Percentiles rank a stretch among this genome's conserved stretches.
Conservation (phyloP, 2,329 filamentous ascomycete genomes). For the Lecanicillium sp. region DNA sequence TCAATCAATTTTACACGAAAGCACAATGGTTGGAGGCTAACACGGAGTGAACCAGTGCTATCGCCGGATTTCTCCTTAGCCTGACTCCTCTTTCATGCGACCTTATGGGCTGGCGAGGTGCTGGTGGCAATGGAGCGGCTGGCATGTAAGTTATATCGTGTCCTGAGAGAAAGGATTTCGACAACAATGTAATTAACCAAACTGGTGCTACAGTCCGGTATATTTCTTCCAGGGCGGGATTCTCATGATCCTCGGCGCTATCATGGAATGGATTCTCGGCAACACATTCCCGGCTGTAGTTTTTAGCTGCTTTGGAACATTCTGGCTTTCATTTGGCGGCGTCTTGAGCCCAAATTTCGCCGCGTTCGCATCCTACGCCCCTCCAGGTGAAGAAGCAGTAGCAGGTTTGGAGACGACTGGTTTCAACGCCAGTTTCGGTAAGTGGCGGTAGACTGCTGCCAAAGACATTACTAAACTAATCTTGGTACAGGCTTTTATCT, state of each 20-base stretch:
- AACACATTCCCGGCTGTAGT: constrained; percentile 7
- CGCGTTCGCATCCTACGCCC: constrained; percentile 4
- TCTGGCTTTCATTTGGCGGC: constrained; percentile 7
- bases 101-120: constrained; percentile 37
- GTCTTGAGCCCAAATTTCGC: constrained; percentile 3
- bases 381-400: background rate
- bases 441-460: background rate
- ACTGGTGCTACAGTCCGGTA: background rate
- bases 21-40: background rate
- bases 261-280: constrained; percentile 7
- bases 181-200: background rate
- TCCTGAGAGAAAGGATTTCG: background rate
- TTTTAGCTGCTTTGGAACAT: constrained; percentile 7
- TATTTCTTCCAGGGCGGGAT: constrained; percentile 8
- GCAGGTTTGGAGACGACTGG: constrained; percentile 1
- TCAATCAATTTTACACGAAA: background rate
- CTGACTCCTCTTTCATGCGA: constrained; percentile 27
- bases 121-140: constrained; percentile 29
- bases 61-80: constrained; percentile 36
- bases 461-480: background rate
- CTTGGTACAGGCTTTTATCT: constrained; percentile 40
- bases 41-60: background rate
- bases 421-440: constrained; percentile 6
- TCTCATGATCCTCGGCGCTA: constrained; percentile 6
- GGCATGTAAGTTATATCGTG: constrained; percentile 23